A percentile compares a stretch with the other conserved stretches of the same genome.
Conservation (phyloP, 208 protist genomes). For the Trypanosoma caninum region DNA sequence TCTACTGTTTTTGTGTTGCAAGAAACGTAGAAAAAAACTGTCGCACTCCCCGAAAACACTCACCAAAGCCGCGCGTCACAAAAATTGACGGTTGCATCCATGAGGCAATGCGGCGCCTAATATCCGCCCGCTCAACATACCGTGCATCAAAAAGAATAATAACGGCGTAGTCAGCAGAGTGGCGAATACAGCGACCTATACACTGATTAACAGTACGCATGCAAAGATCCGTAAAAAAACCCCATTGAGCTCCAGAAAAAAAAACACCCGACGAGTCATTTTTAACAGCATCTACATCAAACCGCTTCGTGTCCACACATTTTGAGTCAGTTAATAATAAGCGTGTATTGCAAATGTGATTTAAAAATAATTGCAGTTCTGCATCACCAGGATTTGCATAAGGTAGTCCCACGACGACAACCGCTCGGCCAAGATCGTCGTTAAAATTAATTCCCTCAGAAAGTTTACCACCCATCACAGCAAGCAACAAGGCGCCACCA, state of each 20-base stretch:
- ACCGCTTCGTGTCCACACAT: neutral
- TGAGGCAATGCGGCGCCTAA: constrained; percentile 38
- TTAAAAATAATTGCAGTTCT: constrained; percentile 86
- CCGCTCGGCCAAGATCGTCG: constrained; percentile 92
- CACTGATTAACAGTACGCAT: constrained; percentile 97
- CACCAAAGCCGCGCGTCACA: constrained; percentile 41
- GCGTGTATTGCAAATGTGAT: constrained; percentile 51
- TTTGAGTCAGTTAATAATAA: neutral
- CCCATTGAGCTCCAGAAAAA: constrained; percentile 47
- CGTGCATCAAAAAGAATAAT: constrained; percentile 93
- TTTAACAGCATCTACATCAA: neutral
- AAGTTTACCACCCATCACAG: constrained; percentile 96
- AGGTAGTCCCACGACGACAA: constrained; percentile 96
- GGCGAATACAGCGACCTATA: constrained; percentile 95
- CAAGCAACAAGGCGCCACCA: constrained; percentile 91
- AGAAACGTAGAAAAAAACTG: constrained; percentile 49
- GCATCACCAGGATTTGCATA: constrained; percentile 92
- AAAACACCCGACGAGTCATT: constrained; percentile 11
- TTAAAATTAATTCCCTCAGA: constrained; percentile 98
- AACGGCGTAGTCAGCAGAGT: constrained; percentile 90
- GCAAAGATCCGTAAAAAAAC: constrained; percentile 91
- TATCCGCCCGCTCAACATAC: constrained; percentile 59
- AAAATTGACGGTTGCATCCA: constrained; percentile 73
- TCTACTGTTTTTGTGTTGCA: neutral
- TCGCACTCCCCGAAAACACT: constrained; percentile 67